Evolutionary conservation across 768 basidiomycete species (phyloP), one percentile per base, ranked within the genome.

Genomic region (Boletus rufocinnamomeus): DNA sequence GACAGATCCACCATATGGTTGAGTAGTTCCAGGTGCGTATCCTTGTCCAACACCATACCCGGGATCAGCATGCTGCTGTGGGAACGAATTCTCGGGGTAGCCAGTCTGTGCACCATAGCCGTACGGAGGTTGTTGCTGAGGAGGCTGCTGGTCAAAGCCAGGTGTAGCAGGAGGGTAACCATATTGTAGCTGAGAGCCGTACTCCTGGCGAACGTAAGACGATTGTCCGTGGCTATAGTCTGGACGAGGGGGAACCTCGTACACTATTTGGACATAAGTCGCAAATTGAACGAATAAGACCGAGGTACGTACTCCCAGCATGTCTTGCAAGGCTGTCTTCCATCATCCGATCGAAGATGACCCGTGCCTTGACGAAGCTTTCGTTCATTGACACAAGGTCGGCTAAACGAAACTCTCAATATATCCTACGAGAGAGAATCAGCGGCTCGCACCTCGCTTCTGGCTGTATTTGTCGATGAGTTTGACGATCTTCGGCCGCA

Each of bases 401-500:
- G 56, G 95, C 95, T 96, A 64, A 16, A 54, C 16, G 23, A 50
- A 19, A 21, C 14, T 53, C 10, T 45, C 54, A 55, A 43, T 19
- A 40, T 8, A 46, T 49, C 23, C 44, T 43, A 53, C 28, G 27
- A 34, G 28, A 4, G 49, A 54, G 38, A 1, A 50, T 61, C 46
- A 53, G 52, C 19, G 21, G 35, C 34, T 32, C 74, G 53, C 54
- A 84, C 80, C 82, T 75, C 94, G 81, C 77, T 98, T 97, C 78
- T 96, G 94, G 65, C 89, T 94, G 69, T 98, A 98, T 77, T 95
- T 97, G 71, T 97, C 94, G 61, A 98, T 97, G 54, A 98, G 75
- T 68, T 95, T 94, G 60, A 97, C 95, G 62, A 98, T 96, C 80
- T 94, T 95, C 8, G 95, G 95, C 46, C 95, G 82, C 41, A 97